Conservation (phyloP, 208 protist species). For the Trypanosoma conorhini region DNA sequence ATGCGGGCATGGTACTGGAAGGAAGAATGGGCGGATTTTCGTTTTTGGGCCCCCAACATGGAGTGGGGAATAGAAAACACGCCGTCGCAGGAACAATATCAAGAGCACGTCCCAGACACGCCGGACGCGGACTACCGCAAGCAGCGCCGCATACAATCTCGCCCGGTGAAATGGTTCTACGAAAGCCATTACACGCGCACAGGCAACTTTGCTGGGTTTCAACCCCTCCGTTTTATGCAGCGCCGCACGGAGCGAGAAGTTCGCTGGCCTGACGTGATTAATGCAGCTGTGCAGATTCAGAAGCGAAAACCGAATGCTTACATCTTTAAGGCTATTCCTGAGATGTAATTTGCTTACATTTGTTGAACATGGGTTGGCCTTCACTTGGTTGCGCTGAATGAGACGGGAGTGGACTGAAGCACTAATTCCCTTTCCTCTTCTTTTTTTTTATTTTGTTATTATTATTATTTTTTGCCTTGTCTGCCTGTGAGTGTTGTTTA, state of each 20-base stretch:
- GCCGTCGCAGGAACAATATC: slow-evolving; percentile 90
- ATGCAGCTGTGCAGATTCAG: slow-evolving; percentile 84
- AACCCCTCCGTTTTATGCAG: slow-evolving; percentile 91
- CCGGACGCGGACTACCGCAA: slow-evolving; percentile 90
- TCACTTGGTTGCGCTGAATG: background rate
- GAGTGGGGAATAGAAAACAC: slow-evolving; percentile 94
- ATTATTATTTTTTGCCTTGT: slow-evolving; percentile 18
- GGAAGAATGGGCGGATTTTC: slow-evolving; percentile 94
- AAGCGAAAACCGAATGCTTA: slow-evolving; percentile 85
- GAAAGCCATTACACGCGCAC: slow-evolving; percentile 93
- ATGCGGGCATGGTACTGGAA: slow-evolving; percentile 96
- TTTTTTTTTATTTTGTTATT: slow-evolving; percentile 2
- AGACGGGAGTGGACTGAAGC: background rate
- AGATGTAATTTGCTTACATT: slow-evolving; percentile 49
- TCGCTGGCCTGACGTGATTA: slow-evolving; percentile 92
- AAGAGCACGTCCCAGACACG: slow-evolving; percentile 92
- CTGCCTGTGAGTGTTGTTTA: background rate
- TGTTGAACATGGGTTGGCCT: background rate
- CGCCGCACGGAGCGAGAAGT: slow-evolving; percentile 88
- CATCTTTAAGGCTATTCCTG: slow-evolving; percentile 90
- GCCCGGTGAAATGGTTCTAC: slow-evolving; percentile 95
- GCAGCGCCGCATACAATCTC: slow-evolving; percentile 88
- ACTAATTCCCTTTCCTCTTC: slow-evolving; percentile 9
- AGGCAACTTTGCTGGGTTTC: slow-evolving; percentile 89
- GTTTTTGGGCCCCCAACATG: slow-evolving; percentile 94